Conservation (phyloP, 345 rosid species). For the Eucalyptus marginata region DNA sequence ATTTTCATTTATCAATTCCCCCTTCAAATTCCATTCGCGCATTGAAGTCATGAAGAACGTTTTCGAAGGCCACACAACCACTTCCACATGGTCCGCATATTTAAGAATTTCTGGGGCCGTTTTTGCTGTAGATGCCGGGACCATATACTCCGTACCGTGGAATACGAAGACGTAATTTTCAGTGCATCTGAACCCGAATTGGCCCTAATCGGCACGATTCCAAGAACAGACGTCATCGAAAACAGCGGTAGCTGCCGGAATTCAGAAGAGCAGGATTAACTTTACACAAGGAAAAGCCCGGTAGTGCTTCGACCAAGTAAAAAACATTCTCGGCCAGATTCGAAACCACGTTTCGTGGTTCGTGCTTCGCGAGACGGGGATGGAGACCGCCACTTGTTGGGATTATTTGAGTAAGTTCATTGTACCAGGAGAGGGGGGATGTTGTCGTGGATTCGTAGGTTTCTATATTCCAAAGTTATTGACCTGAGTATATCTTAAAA, state of each 20-base stretch:
- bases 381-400: background rate
- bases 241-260: background rate
- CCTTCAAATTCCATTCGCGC: background rate
- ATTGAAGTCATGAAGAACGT: background rate
- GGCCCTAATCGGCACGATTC: background rate
- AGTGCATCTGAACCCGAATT: background rate
- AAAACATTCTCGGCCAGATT: background rate
- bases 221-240: background rate
- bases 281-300: background rate
- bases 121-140: no score
- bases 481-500: no score
- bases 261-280: background rate
- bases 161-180: background rate
- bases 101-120: no score
- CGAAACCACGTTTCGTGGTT: background rate
- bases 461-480: background rate
- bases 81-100: background rate
- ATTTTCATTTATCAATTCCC: background rate
- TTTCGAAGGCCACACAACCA: background rate
- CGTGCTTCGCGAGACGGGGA: background rate
- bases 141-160: background rate
- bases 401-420: background rate
- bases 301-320: background rate
- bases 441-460: background rate
- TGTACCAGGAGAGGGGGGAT: background rate